Conservation (phyloP, 306 rosid species). For the Dryas drummondii region DNA sequence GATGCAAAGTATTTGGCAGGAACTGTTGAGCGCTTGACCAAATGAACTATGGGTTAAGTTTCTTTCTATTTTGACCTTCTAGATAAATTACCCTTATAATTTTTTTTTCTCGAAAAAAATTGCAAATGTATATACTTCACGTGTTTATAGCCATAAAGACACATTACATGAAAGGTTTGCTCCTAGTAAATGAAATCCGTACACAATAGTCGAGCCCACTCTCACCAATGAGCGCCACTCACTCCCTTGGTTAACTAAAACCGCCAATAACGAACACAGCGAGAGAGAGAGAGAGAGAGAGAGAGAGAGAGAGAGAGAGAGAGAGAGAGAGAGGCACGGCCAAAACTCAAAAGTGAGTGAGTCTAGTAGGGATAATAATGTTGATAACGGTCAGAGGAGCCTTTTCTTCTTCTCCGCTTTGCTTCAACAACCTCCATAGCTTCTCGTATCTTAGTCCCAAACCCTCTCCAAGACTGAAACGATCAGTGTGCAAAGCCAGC, state of each 20-base stretch:
- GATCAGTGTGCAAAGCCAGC: constrained; percentile 43
- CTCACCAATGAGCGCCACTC: background rate
- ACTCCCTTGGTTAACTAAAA: background rate
- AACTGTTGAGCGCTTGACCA: too few relatives aligned
- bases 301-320: background rate
- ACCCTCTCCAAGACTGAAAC: constrained; percentile 28
- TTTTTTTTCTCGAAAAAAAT: too few relatives aligned
- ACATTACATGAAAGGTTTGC: too few relatives aligned
- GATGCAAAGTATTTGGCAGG: too few relatives aligned
- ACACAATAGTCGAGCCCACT: background rate
- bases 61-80: too few relatives aligned
- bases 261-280: background rate
- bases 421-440: constrained; percentile 22
- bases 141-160: too few relatives aligned
- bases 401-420: constrained; percentile 45
- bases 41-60: too few relatives aligned
- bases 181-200: too few relatives aligned
- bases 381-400: constrained; percentile 69
- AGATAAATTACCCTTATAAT: too few relatives aligned
- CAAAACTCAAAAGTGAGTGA: background rate
- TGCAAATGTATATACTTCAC: too few relatives aligned
- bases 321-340: background rate
- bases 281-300: background rate
- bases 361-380: constrained; percentile 45
- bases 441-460: constrained; percentile 30